Evolutionary conservation across 345 rosid species (phyloP).

Genomic region (Bretschneidera sinensis): DNA sequence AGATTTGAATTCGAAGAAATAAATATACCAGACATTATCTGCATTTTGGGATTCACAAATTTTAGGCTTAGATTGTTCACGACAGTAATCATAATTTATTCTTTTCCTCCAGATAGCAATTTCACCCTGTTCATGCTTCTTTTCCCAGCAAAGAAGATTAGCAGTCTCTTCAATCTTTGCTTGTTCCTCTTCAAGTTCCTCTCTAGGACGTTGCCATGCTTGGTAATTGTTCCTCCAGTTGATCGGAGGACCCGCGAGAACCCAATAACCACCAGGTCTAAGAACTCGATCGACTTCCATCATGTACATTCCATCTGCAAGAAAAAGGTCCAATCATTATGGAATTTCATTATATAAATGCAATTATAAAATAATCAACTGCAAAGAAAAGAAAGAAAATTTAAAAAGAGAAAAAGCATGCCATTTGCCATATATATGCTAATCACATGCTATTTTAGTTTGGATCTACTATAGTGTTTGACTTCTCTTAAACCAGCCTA

Average conservation of each 20-base stretch:
- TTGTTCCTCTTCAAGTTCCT: slow-evolving; percentile 57
- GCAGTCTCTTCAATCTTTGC: slow-evolving; percentile 56
- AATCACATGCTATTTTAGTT: not conserved
- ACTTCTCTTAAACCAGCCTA: not conserved
- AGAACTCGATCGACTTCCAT: slow-evolving; percentile 73
- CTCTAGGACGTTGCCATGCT: slow-evolving; percentile 49
- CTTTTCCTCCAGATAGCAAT: slow-evolving; percentile 64
- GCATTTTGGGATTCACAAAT: slow-evolving; percentile 37
- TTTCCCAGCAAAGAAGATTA: slow-evolving; percentile 66
- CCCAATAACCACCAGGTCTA: slow-evolving; percentile 72
- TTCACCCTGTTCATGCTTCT: slow-evolving; percentile 61
- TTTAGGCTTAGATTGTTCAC: slow-evolving; percentile 23
- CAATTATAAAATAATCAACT: not conserved
- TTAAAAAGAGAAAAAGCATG: not conserved
- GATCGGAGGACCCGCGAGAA: slow-evolving; percentile 64
- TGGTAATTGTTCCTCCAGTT: slow-evolving; percentile 48
- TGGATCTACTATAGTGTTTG: not conserved
- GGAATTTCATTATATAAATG: not conserved
- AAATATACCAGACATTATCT: slow-evolving; percentile 54
- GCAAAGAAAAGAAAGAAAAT: not conserved
- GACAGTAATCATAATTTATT: slow-evolving; percentile 39
- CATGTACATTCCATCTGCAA: slow-evolving; percentile 57
- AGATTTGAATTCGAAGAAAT: not conserved
- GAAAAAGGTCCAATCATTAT: not conserved
- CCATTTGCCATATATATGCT: not conserved